These are phyloP conservation scores for Lichenothelia convexa DNA, from an alignment of 495 filamentous ascomycete species.

Conservation along the genomic window DNA sequence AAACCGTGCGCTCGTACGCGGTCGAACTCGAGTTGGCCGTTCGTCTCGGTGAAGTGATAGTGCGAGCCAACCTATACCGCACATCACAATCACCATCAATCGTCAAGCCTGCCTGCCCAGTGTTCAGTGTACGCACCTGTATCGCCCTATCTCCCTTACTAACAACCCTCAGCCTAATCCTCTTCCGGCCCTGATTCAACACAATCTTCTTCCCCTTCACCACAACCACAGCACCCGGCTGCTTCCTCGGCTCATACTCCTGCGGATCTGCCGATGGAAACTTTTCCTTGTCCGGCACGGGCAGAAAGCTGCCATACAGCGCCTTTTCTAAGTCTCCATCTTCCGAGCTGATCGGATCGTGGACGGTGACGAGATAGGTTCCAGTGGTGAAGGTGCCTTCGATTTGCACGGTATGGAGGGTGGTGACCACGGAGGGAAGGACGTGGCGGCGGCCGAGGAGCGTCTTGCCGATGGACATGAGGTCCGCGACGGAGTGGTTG, in stretches of 20 bases:
- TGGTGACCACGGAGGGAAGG: constrained; percentile 56
- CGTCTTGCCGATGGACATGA: constrained; percentile 78
- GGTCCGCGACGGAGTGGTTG: constrained; percentile 71
- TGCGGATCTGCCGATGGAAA: constrained; percentile 46
- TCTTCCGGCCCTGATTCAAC: constrained; percentile 56
- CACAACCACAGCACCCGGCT: constrained; percentile 63
- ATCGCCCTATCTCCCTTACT: constrained; percentile 85
- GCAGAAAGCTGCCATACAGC: constrained; percentile 83
- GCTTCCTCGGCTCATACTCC: constrained; percentile 43
- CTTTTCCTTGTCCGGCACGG: constrained; percentile 40
- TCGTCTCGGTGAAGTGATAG: constrained; percentile 92
- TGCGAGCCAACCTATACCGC: constrained; percentile 58
- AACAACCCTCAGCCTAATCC: constrained; percentile 57
- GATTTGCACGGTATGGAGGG: constrained; percentile 70
- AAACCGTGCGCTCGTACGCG: constrained; percentile 69
- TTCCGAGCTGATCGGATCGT: constrained; percentile 71
- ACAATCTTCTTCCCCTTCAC: constrained; percentile 37
- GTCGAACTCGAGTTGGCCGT: constrained; percentile 82
- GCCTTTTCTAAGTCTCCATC: constrained; percentile 76
- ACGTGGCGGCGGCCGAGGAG: constrained; percentile 95
- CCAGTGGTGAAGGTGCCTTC: constrained; percentile 86
- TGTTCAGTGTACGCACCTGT: constrained; percentile 41
- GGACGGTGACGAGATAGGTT: constrained; percentile 89
- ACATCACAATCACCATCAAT: background rate
- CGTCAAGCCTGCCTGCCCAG: background rate